Base-by-base conservation (phyloP, 768 basidiomycete genomes). In the Boletus reticulatus region DNA sequence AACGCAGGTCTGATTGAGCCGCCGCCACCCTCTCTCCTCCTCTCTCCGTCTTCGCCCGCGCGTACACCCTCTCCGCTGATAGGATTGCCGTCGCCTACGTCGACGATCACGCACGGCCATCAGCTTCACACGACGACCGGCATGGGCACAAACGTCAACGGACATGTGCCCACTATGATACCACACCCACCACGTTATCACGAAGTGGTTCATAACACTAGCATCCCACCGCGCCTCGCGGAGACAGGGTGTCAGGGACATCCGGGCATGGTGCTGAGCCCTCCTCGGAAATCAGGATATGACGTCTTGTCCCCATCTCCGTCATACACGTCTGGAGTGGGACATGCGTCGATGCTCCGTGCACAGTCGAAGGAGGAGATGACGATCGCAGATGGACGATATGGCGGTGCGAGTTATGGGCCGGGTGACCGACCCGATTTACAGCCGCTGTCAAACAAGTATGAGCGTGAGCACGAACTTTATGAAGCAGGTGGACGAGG, bases 231-330 rank as follows among this genome's bases (percentile, higher is more conserved):
- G n/a, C 62, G 60, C 64, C 67, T 64, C 53, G 49, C 58, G 59
- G 66, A 69, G 11, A 56, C 55, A 52, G 67, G 62, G 48, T 53
- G 58, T 58, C 67, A 66, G 63, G 67, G 44, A 68, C 66, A 48
- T 13, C 16, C 53, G 13, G 34, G 46, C 6, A 54, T 57, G 52
- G 38, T 37, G 29, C 53, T 39, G 47, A 60, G 19, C 27, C 32
- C 58, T 53, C 58, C 64, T 57, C 57, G 67, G 55, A 59, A 57
- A 47, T 32, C 62, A 56, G 57, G 50, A 8, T 59, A 56, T 50
- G 67, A 59, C 31, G 39, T 44, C 6, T 13, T 42, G 44, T 48
- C 52, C 27, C 12, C 54, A 22, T 20, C 20, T 34, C 34, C 48
- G 34, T 20, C 29, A 6, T 57, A 58, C 31, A 24, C 45, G 1